Evolutionary conservation across 1,139 yeast species (phyloP).

Genomic region (Hansenula anomala): DNA sequence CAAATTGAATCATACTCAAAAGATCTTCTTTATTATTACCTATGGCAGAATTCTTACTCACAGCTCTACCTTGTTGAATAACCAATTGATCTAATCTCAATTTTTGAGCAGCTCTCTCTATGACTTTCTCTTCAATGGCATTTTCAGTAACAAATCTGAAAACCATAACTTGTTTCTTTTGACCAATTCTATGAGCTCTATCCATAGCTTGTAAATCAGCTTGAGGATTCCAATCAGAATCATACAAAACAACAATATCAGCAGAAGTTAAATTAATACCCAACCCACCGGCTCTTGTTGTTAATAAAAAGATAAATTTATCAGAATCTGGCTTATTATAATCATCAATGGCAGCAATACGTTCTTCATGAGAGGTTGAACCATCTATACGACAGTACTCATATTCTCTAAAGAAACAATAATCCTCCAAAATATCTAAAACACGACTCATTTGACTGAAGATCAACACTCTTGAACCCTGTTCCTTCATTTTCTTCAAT

Average conservation of each 20-base stretch:
- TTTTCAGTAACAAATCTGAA: slow-evolving; percentile 90
- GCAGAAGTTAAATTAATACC: slow-evolving; percentile 95
- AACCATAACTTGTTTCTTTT: slow-evolving; percentile 91
- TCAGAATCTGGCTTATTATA: slow-evolving; percentile 79
- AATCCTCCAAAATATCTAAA: slow-evolving; percentile 89
- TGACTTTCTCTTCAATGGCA: slow-evolving; percentile 93
- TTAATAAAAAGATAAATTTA: slow-evolving; percentile 79
- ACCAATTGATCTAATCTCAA: slow-evolving; percentile 89
- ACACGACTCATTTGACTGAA: slow-evolving; percentile 95
- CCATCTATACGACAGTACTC: slow-evolving; percentile 95
- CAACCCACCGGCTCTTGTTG: slow-evolving; percentile 98
- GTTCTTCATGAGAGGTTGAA: slow-evolving; percentile 88
- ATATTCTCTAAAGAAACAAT: slow-evolving; percentile 78
- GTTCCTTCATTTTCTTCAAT: slow-evolving; percentile 60
- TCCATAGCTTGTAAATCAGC: slow-evolving; percentile 99
- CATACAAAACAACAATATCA: slow-evolving; percentile 83
- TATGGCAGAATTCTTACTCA: slow-evolving; percentile 38
- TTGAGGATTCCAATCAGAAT: slow-evolving; percentile 98
- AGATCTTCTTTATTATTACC: slow-evolving; percentile 80
- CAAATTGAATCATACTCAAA: slow-evolving; percentile 93
- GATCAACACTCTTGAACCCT: slow-evolving; percentile 87
- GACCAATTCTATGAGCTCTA: slow-evolving; percentile 97
- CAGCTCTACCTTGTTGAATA: slow-evolving; percentile 85
- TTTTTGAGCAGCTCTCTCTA: slow-evolving; percentile 95
- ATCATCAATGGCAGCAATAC: slow-evolving; percentile 89